phyloP scores from a whole-genome alignment of 352 stramenopile species.

The Globisporangium okanoganense region DNA sequence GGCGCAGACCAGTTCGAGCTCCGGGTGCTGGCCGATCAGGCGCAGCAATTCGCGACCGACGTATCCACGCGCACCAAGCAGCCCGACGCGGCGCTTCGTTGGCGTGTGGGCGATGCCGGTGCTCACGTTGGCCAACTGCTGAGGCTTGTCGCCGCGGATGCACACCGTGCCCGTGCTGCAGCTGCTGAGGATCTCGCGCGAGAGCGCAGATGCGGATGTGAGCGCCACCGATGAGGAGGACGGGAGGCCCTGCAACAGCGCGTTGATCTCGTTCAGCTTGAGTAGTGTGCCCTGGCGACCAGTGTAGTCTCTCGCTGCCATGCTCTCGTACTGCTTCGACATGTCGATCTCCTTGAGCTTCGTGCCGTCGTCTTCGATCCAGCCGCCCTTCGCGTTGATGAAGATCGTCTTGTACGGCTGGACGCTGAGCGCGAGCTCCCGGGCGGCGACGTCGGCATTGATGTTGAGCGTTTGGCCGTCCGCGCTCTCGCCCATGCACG shows the following conservation, averaged over 20 bases:
- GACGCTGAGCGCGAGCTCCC: constrained; percentile 72
- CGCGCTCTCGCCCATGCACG: constrained; percentile 71
- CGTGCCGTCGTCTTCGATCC: constrained; percentile 81
- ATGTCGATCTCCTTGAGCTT: constrained; percentile 85
- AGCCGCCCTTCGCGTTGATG: constrained; percentile 86
- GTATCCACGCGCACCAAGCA: constrained; percentile 85
- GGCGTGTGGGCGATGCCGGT: constrained; percentile 13
- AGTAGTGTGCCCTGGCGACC: constrained; percentile 88
- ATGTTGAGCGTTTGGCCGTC: constrained; percentile 86
- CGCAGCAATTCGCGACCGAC: constrained; percentile 85
- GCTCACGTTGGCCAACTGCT: constrained; percentile 14
- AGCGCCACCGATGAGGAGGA: constrained; percentile 80
- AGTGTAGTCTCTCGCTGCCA: constrained; percentile 82
- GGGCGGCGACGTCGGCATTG: constrained; percentile 83
- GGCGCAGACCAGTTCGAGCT: constrained; percentile 81
- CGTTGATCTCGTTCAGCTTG: constrained; percentile 91
- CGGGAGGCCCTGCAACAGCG: constrained; percentile 70
- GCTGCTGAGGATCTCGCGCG: constrained; percentile 82
- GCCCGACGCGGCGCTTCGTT: constrained; percentile 75
- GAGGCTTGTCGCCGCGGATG: constrained; percentile 44
- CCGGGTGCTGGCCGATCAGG: constrained; percentile 68
- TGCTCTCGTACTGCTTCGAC: constrained; percentile 68
- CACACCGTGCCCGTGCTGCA: constrained; percentile 85
- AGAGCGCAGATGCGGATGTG: constrained; percentile 76
- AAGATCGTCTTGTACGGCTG: constrained; percentile 89